Conservation (phyloP, 169 alveolate species). For the Plasmodium reichenowi region DNA sequence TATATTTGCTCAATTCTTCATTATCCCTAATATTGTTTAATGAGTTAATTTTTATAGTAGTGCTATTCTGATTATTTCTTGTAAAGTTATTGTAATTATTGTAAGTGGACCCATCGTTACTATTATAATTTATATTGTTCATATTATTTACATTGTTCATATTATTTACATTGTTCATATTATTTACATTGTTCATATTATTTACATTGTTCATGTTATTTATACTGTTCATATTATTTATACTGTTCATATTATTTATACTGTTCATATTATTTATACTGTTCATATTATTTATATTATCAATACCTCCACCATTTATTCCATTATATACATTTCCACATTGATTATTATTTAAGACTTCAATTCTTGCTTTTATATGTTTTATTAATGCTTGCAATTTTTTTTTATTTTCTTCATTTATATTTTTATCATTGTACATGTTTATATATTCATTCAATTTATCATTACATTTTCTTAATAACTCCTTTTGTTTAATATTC, state of each 20-base stretch:
- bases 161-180: background rate
- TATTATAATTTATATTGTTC: conserved; percentile 5
- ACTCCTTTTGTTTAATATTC: conserved; percentile 68
- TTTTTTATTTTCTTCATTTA: conserved; percentile 23
- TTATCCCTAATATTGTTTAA: conserved; percentile 36
- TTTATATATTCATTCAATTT: conserved; percentile 57
- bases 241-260: background rate
- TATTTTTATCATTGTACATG: conserved; percentile 56
- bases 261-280: background rate
- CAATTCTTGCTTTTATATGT: conserved; percentile 46
- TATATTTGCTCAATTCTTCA: conserved; percentile 58
- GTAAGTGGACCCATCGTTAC: background rate
- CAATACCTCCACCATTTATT: too few species aligned
- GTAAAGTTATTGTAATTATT: background rate
- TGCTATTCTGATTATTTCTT: background rate
- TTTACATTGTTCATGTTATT: too few species aligned
- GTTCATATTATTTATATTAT: background rate
- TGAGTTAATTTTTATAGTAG: conserved; percentile 59
- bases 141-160: background rate
- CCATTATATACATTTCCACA: conserved; percentile 12
- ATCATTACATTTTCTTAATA: conserved; percentile 68
- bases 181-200: conserved; percentile 2
- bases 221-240: background rate
- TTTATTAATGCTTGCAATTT: conserved; percentile 47
- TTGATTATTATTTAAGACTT: conserved; percentile 35